Conservation (phyloP, 2,329 filamentous ascomycete species). For the Alternaria rosae region DNA sequence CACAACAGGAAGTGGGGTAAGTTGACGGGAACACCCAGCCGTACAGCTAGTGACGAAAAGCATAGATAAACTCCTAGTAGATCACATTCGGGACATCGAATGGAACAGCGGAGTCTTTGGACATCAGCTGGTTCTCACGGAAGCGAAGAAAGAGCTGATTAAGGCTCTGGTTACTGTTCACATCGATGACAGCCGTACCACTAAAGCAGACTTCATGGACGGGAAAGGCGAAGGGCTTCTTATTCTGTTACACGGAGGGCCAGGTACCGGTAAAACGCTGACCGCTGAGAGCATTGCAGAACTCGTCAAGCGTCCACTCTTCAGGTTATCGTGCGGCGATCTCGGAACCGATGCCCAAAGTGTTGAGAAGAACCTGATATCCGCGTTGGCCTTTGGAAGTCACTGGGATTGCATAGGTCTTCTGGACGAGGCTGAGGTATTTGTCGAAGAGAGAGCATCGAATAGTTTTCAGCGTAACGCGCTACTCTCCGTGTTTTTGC, state of each 20-base stretch:
- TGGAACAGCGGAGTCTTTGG: neutral
- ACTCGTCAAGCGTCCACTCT: neutral
- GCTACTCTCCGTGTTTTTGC: constrained; percentile 37
- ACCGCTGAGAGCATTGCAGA: constrained; percentile 14
- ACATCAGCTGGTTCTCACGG: neutral
- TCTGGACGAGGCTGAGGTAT: constrained; percentile 54
- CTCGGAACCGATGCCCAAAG: constrained; percentile 13
- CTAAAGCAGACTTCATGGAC: constrained; percentile 51
- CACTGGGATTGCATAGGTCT: constrained; percentile 59
- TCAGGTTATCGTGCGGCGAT: constrained; percentile 2
- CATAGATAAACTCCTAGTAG: neutral
- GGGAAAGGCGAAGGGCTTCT: constrained; percentile 44
- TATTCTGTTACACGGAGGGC: constrained; percentile 22
- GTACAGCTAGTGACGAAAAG: rapidly evolving
- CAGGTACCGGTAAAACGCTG: constrained; percentile 24
- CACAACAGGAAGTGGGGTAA: neutral
- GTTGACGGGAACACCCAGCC: rapidly evolving
- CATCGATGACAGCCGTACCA: rapidly evolving
- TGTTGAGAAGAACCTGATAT: constrained; percentile 12
- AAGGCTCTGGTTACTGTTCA: neutral
- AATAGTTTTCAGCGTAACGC: constrained; percentile 26
- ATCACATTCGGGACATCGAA: neutral
- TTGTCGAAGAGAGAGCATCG: constrained; percentile 58
- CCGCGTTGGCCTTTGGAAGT: neutral
- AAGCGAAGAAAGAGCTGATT: neutral